These are phyloP conservation scores for Prunus salicina DNA, from an alignment of 306 rosid species.

Conservation along the genomic window DNA sequence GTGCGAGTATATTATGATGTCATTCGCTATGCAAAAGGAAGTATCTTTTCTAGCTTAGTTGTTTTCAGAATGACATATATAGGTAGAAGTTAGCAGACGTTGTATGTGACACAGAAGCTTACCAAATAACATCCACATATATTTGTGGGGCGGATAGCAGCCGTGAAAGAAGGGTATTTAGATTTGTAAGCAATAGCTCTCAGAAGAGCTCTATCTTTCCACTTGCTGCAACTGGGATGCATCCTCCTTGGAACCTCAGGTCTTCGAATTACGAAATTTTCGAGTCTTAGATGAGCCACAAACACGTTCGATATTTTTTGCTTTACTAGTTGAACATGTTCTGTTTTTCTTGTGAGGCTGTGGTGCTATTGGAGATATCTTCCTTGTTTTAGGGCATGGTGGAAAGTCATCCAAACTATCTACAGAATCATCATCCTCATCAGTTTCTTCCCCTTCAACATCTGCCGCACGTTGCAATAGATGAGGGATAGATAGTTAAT, in stretches of 20 bases:
- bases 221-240: not conserved
- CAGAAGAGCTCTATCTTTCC: not conserved
- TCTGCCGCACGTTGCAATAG: not conserved
- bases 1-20: not conserved
- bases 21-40: not conserved
- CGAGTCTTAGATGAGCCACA: not conserved
- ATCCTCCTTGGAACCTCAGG: not conserved
- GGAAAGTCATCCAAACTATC: not conserved
- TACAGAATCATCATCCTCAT: not conserved
- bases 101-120: not conserved
- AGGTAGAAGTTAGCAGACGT: not conserved
- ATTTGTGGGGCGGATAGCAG: not conserved
- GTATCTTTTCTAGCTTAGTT: too few species aligned
- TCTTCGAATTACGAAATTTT: not conserved
- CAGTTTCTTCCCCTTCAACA: not conserved
- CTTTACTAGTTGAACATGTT: not conserved
- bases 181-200: not conserved
- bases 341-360: not conserved
- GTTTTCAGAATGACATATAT: not conserved
- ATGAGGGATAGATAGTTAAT: not conserved
- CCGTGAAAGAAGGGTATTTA: not conserved
- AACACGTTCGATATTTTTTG: not conserved
- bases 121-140: constrained; percentile 12
- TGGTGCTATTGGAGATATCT: not conserved
- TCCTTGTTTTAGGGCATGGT: not conserved